Evolutionary conservation across 352 stramenopile species (phyloP), one percentile per base, ranked within the genome.

Genomic region (Globisporangium irregulare): DNA sequence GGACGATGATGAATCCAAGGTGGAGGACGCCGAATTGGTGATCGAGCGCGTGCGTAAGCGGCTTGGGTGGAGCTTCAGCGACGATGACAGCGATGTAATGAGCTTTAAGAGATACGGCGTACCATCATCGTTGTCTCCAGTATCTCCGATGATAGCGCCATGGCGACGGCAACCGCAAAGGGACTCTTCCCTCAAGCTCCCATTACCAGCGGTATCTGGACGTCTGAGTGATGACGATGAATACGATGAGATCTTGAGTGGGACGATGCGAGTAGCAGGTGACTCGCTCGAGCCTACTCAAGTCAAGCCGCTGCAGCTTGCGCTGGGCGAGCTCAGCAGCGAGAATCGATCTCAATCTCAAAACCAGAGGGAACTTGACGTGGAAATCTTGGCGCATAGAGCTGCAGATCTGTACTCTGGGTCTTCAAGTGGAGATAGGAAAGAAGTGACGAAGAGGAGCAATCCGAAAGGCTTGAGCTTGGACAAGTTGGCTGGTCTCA

Each of bases 41-140:
- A 90, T 90, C 62, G 76, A 85, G 55, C 79, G 83, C 4, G 82
- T 91, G 24, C 81, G 81, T 8, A 80, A 73, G 22, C 78, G 83
- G 6, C 78, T 91, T 14, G 80, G 80, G 1, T 83, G 75, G 77
- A 61, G 46, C 53, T 51, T 64, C 24, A 58, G 53, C 22, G 34
- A 43, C 29, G 34, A 43, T 20, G 27, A 18, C 25, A 50, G 27
- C 5, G 55, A 59, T 25, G 2, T 20, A 3, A 10, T 20, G 10
- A 22, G 0, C 10, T 50, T 51, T 22, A 55, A 59, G 18, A 48
- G 15, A 20, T 64, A 69, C 15, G 64, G 50, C 38, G 32, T 12
- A 7, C 46, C 25, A 3, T 46, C 36, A 46, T 38, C 48, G 1
- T 41, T 32, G 20, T 24, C 55, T 8, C 55, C 29, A 18, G 6